Conservation (phyloP, 2,329 filamentous ascomycete genomes). For the Boeremia lycopersici region DNA sequence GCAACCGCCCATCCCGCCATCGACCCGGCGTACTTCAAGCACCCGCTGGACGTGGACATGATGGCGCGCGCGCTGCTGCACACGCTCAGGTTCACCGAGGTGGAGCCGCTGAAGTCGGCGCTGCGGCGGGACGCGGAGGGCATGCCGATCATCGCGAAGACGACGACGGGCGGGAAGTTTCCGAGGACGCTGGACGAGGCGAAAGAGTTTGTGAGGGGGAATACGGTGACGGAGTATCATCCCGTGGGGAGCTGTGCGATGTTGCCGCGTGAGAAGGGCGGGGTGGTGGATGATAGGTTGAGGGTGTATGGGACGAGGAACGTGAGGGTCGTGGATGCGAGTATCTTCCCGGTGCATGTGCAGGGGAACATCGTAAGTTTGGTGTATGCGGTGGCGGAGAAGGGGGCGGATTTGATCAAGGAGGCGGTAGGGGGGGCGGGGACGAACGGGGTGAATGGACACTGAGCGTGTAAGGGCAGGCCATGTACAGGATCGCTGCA, state of each 20-base stretch:
- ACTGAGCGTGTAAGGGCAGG: not conserved
- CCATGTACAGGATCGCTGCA: too few species aligned
- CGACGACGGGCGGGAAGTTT: not conserved
- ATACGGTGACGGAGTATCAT: slow-evolving; percentile 39
- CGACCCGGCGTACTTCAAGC: slow-evolving; percentile 52
- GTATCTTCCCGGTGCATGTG: slow-evolving; percentile 35
- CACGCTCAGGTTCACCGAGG: slow-evolving; percentile 36
- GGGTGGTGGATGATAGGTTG: slow-evolving; percentile 32
- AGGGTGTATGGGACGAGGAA: slow-evolving; percentile 41
- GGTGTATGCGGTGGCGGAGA: slow-evolving; percentile 43
- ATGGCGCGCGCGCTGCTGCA: slow-evolving; percentile 44
- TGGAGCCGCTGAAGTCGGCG: slow-evolving; percentile 40
- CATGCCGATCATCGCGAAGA: slow-evolving; percentile 3
- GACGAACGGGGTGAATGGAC: not conserved
- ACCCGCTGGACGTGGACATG: slow-evolving; percentile 54
- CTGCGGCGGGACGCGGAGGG: slow-evolving; percentile 31
- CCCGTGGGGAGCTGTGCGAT: slow-evolving; percentile 41
- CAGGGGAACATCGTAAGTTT: slow-evolving; percentile 36
- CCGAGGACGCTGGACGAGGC: slow-evolving; percentile 32
- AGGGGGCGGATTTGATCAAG: slow-evolving; percentile 38
- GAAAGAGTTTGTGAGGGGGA: slow-evolving; percentile 22
- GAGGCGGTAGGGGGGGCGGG: not conserved
- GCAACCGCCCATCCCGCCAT: slow-evolving; percentile 46
- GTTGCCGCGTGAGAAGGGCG: slow-evolving; percentile 40
- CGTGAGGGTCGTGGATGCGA: slow-evolving; percentile 38